Evolutionary conservation across 257 asterid genomes (phyloP).

Genomic region (Nicotiana obtusifolia): DNA sequence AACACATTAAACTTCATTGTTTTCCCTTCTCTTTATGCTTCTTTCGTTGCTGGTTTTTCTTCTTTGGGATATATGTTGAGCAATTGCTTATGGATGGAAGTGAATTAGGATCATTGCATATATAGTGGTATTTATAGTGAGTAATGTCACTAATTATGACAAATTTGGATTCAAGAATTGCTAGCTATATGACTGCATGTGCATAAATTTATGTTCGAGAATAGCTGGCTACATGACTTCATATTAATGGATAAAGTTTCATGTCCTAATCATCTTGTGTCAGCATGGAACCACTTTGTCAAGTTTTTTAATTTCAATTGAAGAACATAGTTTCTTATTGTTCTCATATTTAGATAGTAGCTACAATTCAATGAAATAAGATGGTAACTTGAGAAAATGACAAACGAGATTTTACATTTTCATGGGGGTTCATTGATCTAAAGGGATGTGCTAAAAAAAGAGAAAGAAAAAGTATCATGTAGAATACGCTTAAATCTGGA

Average conservation of each 20-base stretch:
- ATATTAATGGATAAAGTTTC: neutral
- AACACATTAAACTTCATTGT: slow-evolving; percentile 14
- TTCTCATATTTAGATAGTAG: neutral
- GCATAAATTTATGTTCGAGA: neutral
- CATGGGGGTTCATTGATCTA: neutral
- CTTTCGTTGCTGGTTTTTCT: neutral
- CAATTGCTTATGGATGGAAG: neutral
- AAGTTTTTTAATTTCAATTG: neutral
- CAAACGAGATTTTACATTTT: neutral
- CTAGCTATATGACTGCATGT: neutral
- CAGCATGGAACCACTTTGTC: neutral
- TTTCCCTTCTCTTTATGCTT: neutral
- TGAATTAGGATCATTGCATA: neutral
- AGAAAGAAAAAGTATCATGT: neutral
- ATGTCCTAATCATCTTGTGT: neutral
- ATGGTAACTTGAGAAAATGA: neutral
- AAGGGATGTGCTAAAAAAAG: neutral
- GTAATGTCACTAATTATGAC: neutral
- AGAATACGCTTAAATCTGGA: too few species aligned
- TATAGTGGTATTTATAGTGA: neutral
- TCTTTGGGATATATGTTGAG: neutral
- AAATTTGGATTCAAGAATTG: neutral
- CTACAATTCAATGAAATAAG: neutral
- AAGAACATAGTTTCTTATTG: neutral
- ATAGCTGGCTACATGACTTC: neutral